Evolutionary conservation across 768 basidiomycete genomes (phyloP).

Genomic region (Phylloporus rhodoxanthus): DNA sequence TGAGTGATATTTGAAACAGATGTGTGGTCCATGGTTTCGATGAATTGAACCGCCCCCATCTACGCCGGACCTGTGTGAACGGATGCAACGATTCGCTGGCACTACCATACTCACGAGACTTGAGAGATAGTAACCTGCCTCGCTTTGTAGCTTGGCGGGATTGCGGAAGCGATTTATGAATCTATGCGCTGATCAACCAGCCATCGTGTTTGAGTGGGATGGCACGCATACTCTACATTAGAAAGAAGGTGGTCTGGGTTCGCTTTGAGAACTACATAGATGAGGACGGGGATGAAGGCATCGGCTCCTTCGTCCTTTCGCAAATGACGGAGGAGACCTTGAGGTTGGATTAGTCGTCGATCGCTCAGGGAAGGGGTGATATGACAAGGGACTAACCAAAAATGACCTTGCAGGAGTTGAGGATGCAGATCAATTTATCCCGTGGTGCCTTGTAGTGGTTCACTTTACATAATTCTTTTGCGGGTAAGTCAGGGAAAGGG

Average conservation of each 20-base stretch:
- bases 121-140: constrained; percentile 95
- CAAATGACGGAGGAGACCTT: constrained; percentile 86
- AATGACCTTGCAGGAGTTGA: constrained; percentile 98
- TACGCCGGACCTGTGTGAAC: constrained; percentile 27
- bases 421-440: constrained; percentile 94
- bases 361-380: constrained; percentile 1
- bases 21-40: constrained; percentile 96
- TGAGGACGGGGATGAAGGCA: constrained; percentile 89
- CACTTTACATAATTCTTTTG: constrained; percentile 83
- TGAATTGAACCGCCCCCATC: constrained; percentile 97
- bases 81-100: neutral
- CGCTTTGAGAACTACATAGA: constrained; percentile 89
- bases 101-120: constrained; percentile 61
- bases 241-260: constrained; percentile 91
- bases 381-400: constrained; percentile 60
- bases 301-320: constrained; percentile 86
- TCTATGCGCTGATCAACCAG: constrained; percentile 34
- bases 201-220: neutral
- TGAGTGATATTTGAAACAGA: constrained; percentile 91
- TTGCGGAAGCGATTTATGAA: constrained; percentile 96
- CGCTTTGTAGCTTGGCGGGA: constrained; percentile 83
- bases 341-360: neutral
- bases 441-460: constrained; percentile 99
- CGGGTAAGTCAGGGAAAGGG: constrained; percentile 1
- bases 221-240: constrained; percentile 76